Conservation (phyloP, 768 basidiomycete genomes). For the Crassisporium funariophilum region DNA sequence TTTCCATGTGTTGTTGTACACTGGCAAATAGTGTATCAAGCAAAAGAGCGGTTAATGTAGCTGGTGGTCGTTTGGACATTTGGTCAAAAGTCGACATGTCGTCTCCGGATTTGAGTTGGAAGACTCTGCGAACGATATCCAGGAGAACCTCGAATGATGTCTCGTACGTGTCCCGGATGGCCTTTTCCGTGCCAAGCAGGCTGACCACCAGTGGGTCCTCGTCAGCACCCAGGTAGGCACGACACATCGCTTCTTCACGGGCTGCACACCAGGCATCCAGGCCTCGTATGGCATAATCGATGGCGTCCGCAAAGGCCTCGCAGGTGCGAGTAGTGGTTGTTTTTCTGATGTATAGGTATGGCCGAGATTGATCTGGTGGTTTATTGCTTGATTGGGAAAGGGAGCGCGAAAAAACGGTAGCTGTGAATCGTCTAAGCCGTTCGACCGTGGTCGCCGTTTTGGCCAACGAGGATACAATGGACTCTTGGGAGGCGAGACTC, state of each 20-base stretch:
- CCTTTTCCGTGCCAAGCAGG: conserved; percentile 64
- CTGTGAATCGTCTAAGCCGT: conserved; percentile 64
- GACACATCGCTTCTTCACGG: conserved; percentile 67
- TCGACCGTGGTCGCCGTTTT: conserved; percentile 60
- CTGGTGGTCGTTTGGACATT: conserved; percentile 40
- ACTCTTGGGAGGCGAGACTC: conserved; percentile 65
- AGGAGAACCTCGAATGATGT: conserved; percentile 60
- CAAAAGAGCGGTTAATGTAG: conserved; percentile 55
- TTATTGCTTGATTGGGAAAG: conserved; percentile 19
- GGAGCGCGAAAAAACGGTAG: conserved; percentile 44
- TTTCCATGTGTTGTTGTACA: conserved; percentile 59
- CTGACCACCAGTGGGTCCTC: conserved; percentile 55
- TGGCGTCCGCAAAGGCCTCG: conserved; percentile 83
- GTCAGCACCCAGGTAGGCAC: conserved; percentile 52
- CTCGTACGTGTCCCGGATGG: conserved; percentile 57
- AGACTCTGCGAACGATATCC: conserved; percentile 44
- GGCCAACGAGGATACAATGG: conserved; percentile 62
- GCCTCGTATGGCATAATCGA: conserved; percentile 56
- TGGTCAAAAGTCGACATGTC: conserved; percentile 23
- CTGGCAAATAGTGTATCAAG: conserved; percentile 64
- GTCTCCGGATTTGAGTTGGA: conserved; percentile 28
- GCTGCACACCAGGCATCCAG: conserved; percentile 74
- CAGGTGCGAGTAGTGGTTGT: conserved; percentile 52
- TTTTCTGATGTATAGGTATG: conserved; percentile 19
- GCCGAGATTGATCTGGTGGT: conserved; percentile 7